Evolutionary conservation across 2,329 filamentous ascomycete species (phyloP).

Genomic region (Eurotiales sp.): DNA sequence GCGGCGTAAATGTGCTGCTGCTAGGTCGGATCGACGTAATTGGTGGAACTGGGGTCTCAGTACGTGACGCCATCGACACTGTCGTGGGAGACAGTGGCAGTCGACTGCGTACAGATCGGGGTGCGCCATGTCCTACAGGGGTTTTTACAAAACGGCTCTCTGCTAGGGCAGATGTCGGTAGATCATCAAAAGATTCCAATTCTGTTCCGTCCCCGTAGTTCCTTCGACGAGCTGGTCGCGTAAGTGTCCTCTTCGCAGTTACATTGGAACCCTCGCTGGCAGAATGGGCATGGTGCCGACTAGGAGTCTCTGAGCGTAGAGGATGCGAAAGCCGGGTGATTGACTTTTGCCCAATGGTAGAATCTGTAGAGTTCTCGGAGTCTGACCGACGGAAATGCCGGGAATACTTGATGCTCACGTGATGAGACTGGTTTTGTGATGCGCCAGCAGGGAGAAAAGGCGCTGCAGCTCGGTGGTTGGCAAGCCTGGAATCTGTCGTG

Average conservation of each 20-base stretch:
- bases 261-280: slow-evolving; percentile 51
- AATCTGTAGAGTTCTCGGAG: slow-evolving; percentile 64
- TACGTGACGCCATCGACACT: slow-evolving; percentile 25
- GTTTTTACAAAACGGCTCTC: slow-evolving; percentile 82
- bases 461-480: slow-evolving; percentile 56
- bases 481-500: slow-evolving; percentile 34
- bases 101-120: slow-evolving; percentile 57
- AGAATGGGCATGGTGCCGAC: slow-evolving; percentile 42
- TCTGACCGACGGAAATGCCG: slow-evolving; percentile 75
- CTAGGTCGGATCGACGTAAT: slow-evolving; percentile 46
- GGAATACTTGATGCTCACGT: slow-evolving; percentile 67
- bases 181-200: slow-evolving; percentile 87
- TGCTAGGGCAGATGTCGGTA: slow-evolving; percentile 77
- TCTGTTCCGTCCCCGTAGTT: slow-evolving; percentile 92
- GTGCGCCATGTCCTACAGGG: slow-evolving; percentile 65
- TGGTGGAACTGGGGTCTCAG: slow-evolving; percentile 47
- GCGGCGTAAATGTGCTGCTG: slow-evolving; percentile 54
- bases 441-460: slow-evolving; percentile 79
- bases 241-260: slow-evolving; percentile 65
- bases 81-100: slow-evolving; percentile 40
- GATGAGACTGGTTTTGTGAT: slow-evolving; percentile 71
- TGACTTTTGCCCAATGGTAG: slow-evolving; percentile 37
- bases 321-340: slow-evolving; percentile 38
- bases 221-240: slow-evolving; percentile 64
- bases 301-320: slow-evolving; percentile 48